phyloP scores from a whole-genome alignment of 2,329 filamentous ascomycete species.

The Phoma herbarum region DNA sequence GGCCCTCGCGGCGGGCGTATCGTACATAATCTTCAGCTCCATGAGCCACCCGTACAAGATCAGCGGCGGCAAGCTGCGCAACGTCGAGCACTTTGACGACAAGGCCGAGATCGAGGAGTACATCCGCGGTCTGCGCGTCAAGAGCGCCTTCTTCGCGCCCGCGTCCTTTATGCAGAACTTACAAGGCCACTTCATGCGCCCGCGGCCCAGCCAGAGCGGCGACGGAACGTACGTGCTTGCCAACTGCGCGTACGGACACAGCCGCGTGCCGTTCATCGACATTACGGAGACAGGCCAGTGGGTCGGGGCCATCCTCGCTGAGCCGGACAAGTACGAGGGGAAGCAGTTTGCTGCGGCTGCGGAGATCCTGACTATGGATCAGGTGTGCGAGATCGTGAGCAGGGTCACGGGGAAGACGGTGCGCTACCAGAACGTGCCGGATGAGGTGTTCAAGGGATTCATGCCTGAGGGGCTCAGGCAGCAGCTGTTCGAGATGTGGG shows the following conservation, averaged over 20 bases:
- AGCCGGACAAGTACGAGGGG: conserved; percentile 56
- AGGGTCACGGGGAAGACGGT: conserved; percentile 54
- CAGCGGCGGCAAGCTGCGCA: conserved; percentile 44
- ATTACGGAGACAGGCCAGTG: conserved; percentile 58
- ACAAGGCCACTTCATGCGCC: conserved; percentile 22
- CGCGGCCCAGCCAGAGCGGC: conserved; percentile 16
- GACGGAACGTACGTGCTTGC: conserved; percentile 42
- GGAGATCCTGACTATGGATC: conserved; percentile 51
- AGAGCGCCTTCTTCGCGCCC: conserved; percentile 63
- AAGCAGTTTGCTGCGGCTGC: conserved; percentile 57
- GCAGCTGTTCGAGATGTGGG: conserved; percentile 40
- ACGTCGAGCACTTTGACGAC: conserved; percentile 63
- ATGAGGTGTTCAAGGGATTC: conserved; percentile 39
- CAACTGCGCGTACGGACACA: conserved; percentile 21
- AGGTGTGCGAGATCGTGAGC: conserved; percentile 53
- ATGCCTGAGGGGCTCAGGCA: conserved; percentile 31
- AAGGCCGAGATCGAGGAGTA: conserved; percentile 67
- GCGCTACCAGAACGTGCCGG: conserved; percentile 32
- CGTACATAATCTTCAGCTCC: conserved; percentile 53
- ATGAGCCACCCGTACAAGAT: conserved; percentile 40
- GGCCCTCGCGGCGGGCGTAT: conserved; percentile 45
- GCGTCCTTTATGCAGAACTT: conserved; percentile 66
- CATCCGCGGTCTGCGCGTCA: conserved; percentile 59
- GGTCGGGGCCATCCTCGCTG: conserved; percentile 53
- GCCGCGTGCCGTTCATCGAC: conserved; percentile 57